phyloP scores from a whole-genome alignment of 2,329 filamentous ascomycete species.

The Pyrenophora seminiperda region DNA sequence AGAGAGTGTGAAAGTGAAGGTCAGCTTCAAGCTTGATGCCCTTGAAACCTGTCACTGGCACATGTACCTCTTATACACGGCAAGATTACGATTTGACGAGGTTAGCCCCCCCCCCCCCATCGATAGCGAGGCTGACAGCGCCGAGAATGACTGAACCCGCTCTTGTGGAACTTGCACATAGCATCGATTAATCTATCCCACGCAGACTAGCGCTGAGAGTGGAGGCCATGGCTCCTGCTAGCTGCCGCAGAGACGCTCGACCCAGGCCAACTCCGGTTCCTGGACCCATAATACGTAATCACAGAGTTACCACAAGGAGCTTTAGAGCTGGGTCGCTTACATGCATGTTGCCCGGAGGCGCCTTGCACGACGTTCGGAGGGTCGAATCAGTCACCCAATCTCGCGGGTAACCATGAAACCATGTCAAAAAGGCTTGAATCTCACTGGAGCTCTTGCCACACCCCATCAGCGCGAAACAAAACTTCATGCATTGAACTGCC shows the following conservation, averaged over 20 bases:
- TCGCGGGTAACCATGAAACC: constrained; percentile 29
- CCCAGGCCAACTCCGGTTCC: constrained; percentile 24
- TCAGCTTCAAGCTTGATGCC: constrained; percentile 42
- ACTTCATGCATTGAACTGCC: constrained; percentile 30
- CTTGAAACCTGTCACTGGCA: constrained; percentile 12
- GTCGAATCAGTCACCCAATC: constrained; percentile 25
- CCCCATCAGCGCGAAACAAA: constrained; percentile 33
- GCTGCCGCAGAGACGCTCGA: constrained; percentile 29
- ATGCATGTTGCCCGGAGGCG: constrained; percentile 24
- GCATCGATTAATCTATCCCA: constrained; percentile 35
- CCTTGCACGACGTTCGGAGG: constrained; percentile 13
- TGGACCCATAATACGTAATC: constrained; percentile 29
- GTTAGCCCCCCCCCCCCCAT: constrained; percentile 21
- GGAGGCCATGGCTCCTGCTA: constrained; percentile 23
- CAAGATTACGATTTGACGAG: constrained; percentile 20
- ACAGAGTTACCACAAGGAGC: constrained; percentile 21
- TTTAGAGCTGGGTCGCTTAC: constrained; percentile 27
- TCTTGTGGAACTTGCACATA: constrained; percentile 26
- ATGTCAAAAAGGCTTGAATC: constrained; percentile 18
- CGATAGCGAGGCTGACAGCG: constrained; percentile 7
- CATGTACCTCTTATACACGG: constrained; percentile 32
- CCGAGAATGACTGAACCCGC: constrained; percentile 20
- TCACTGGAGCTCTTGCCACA: constrained; percentile 4
- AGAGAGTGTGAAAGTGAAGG: constrained; percentile 40
- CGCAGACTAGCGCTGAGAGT: constrained; percentile 23